Percentiles rank a stretch among this genome's conserved stretches.
phyloP scores from a whole-genome alignment of 2,329 filamentous ascomycete species.

The Aureobasidium musti region DNA sequence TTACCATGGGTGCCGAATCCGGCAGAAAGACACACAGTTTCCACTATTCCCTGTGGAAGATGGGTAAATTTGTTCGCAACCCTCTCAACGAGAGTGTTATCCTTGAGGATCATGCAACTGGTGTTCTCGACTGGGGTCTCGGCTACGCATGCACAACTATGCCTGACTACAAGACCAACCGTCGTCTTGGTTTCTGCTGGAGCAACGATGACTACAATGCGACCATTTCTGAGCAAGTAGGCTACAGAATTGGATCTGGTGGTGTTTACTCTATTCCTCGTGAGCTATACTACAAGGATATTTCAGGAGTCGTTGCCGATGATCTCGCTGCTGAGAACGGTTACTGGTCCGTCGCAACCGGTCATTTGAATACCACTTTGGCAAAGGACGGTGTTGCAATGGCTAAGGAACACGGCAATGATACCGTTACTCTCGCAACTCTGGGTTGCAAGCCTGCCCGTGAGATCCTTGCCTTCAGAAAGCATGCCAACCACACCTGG shows the following conservation, averaged over 20 bases:
- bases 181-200: conserved; percentile 25
- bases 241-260: conserved; percentile 1
- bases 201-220: conserved; percentile 27
- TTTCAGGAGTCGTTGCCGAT: conserved; percentile 17
- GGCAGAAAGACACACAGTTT: conserved; percentile 24
- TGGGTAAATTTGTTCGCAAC: conserved; percentile 20
- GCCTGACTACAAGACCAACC: conserved; percentile 15
- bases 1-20: conserved; percentile 25
- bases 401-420: background rate
- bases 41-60: conserved; percentile 22
- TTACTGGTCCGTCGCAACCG: conserved; percentile 24
- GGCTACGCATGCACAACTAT: conserved; percentile 23
- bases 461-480: conserved; percentile 17
- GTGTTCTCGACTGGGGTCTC: conserved; percentile 27
- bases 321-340: conserved; percentile 16
- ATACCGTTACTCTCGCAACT: conserved; percentile 16
- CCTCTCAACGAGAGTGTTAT: conserved; percentile 11
- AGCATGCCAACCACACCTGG: conserved; percentile 10
- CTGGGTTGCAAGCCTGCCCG: conserved; percentile 24
- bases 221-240: conserved; percentile 5
- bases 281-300: conserved; percentile 27
- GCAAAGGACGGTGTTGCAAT: conserved; percentile 12
- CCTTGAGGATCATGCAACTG: conserved; percentile 23
- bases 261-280: conserved; percentile 22
- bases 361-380: conserved; percentile 7